A percentile compares a stretch with the other conserved stretches of the same genome.
Conservation (phyloP, 148 eudicot species). For the Dysphania ambrosioides region DNA sequence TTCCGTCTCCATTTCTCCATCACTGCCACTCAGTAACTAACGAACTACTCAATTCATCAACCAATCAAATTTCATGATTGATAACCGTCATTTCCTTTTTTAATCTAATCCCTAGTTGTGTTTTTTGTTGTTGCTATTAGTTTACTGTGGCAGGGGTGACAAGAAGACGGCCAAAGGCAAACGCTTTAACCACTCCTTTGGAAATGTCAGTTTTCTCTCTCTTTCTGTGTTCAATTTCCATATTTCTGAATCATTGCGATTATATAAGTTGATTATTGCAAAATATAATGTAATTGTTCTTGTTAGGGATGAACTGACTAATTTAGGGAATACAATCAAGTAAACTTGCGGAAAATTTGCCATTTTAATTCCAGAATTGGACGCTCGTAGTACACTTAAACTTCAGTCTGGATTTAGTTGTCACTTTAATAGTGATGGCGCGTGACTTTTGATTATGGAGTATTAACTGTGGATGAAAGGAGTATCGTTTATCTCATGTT, state of each 20-base stretch:
- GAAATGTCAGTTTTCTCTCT: constrained; percentile 46
- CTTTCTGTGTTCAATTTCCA: neutral
- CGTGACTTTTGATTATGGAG: too few relatives aligned
- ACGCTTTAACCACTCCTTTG: constrained; percentile 59
- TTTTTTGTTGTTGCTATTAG: constrained; percentile 24
- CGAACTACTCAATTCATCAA: neutral
- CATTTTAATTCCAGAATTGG: too few relatives aligned
- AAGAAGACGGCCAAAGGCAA: constrained; percentile 71
- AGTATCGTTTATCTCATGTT: neutral
- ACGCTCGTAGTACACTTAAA: neutral
- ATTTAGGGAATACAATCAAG: too few relatives aligned
- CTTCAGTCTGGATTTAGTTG: neutral
- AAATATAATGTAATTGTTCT: neutral
- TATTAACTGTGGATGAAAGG: neutral
- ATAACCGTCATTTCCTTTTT: neutral
- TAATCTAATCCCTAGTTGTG: neutral
- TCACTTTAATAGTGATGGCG: neutral
- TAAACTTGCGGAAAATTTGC: too few relatives aligned
- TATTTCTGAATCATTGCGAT: neutral
- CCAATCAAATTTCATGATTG: neutral
- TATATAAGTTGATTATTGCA: neutral
- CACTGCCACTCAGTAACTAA: constrained; percentile 44
- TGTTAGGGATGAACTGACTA: too few relatives aligned
- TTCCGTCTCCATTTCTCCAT: constrained; percentile 31
- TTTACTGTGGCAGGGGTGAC: constrained; percentile 69